Conservation (phyloP, 2,329 filamentous ascomycete species). For the Colletotrichum sp. region DNA sequence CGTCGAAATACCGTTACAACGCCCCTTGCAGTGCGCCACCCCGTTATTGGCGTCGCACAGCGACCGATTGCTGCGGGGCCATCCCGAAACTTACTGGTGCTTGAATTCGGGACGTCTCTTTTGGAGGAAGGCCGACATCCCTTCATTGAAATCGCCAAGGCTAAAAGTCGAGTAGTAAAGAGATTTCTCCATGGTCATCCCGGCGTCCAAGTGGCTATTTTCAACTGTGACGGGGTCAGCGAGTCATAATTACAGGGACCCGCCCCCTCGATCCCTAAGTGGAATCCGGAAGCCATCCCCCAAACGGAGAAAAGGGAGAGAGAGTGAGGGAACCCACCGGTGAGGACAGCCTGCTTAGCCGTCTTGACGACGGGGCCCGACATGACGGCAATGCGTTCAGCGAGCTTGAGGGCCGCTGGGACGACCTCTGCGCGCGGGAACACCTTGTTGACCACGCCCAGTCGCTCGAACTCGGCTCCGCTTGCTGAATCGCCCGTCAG, state of each 20-base stretch:
- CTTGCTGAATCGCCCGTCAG: slow-evolving; percentile 44
- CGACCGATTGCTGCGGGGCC: background rate
- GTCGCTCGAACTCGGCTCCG: slow-evolving; percentile 41
- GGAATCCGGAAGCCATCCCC: background rate
- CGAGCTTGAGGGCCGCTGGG: slow-evolving; percentile 40
- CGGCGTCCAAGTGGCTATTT: slow-evolving; percentile 42
- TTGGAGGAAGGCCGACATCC: slow-evolving; percentile 45
- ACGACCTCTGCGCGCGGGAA: slow-evolving; percentile 39
- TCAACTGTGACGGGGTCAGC: slow-evolving; percentile 37
- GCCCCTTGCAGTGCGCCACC: background rate
- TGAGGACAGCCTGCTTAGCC: slow-evolving; percentile 48
- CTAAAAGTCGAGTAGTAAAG: slow-evolving; percentile 42
- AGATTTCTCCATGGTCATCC: slow-evolving; percentile 39
- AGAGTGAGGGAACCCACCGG: slow-evolving; percentile 29
- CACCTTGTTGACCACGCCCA: slow-evolving; percentile 43
- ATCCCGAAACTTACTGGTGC: slow-evolving; percentile 16
- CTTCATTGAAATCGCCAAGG: slow-evolving; percentile 43
- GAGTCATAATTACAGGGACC: slow-evolving; percentile 6
- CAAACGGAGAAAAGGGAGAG: background rate
- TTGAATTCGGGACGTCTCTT: slow-evolving; percentile 36
- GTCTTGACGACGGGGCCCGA: slow-evolving; percentile 43
- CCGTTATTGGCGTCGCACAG: background rate
- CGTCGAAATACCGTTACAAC: background rate
- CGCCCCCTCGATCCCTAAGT: background rate
- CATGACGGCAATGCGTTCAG: slow-evolving; percentile 42